Base-by-base conservation (phyloP, 1,284 basidiomycete species). In the Malassezia sp. region DNA sequence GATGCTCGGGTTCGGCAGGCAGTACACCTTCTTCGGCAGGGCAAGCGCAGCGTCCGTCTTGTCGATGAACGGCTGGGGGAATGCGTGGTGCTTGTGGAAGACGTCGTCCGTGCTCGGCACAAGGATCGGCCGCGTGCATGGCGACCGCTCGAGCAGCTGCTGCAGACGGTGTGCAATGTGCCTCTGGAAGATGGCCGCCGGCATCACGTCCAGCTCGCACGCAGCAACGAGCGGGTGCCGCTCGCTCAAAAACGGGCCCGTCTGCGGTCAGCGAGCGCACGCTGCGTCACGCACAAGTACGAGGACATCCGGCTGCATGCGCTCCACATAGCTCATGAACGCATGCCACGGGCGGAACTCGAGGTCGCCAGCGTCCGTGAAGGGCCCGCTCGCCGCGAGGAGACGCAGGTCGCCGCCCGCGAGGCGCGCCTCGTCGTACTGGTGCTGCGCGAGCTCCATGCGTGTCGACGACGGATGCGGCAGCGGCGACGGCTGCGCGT, bases 41-140 rank as follows among this genome's bases (percentile, higher is more conserved):
- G 53, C 57, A 18, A 60, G 46, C n/a, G 44, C 39, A 4, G 53
- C 45, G 9, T 45, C 57, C 5, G 74, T 73, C 32, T 73, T 68
- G 22, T 74, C 73, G 24, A 91, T 72, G 54, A 83, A 80, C 22
- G 79, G 77, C 69, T 99, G 93, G 0, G 93, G 93, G 69, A 81
- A 93, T 11, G 85, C 48, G 12, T 33, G 28, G 35, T 50, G 48
- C 18, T 42, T 6, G 20, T 50, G 48, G 51, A 88, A 72, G 14
- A 91, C 68, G 64, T 99, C 91, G 27, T 81, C 76, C 9, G 85
- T 75, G 52, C 82, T 84, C 2, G 93, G 89, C 1, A 95, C 74
- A 30, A 97, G 65, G 10, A 93, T 73, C 7, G 83, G 77, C 4
- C 78, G 76, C 27, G 82, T 86, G 0, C 77, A 77, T 0, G 84